phyloP scores from a whole-genome alignment of 2,329 filamentous ascomycete species.

The Allantophomopsis lycopodina region DNA sequence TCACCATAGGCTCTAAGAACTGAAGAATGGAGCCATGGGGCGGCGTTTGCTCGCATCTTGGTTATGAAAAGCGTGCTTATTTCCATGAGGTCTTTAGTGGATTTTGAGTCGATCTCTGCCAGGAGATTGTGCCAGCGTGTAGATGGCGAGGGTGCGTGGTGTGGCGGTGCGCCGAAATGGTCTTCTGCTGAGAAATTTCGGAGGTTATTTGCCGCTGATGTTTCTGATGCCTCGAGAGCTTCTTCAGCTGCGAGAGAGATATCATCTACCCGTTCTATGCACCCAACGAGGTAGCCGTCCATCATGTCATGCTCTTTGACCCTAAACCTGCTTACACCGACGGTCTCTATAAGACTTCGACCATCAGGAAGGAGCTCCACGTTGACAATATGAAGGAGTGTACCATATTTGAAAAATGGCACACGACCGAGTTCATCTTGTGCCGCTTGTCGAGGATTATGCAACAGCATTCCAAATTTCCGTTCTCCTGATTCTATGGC shows the following conservation, averaged over 20 bases:
- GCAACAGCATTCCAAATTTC: conserved; percentile 77
- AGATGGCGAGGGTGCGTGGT: conserved; percentile 3
- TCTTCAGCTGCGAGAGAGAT: conserved; percentile 74
- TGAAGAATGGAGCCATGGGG: conserved; percentile 60
- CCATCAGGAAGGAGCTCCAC: conserved; percentile 66
- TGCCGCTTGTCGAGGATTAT: conserved; percentile 36
- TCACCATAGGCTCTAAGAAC: conserved; percentile 65
- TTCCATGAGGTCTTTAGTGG: conserved; percentile 58
- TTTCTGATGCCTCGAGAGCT: conserved; percentile 57
- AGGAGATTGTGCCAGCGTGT: conserved; percentile 1
- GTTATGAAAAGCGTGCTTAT: conserved; percentile 53
- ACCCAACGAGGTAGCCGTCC: conserved; percentile 70
- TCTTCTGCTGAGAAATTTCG: conserved; percentile 7
- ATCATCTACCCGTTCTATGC: conserved; percentile 66
- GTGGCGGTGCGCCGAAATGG: conserved; percentile 8
- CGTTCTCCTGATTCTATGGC: conserved; percentile 54
- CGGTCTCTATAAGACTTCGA: conserved; percentile 66
- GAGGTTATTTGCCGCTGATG: conserved; percentile 16
- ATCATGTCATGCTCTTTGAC: conserved; percentile 48
- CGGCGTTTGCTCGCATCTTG: conserved; percentile 53
- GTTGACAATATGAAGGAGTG: conserved; percentile 62
- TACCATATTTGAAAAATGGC: conserved; percentile 63
- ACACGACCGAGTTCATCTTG: conserved; percentile 37
- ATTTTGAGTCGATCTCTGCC: conserved; percentile 23
- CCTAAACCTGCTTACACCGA: conserved; percentile 64